A percentile compares a stretch with the other conserved stretches of the same genome.
phyloP scores from a whole-genome alignment of 192 early-diverging fungal species.

The Coemansia sp. region DNA sequence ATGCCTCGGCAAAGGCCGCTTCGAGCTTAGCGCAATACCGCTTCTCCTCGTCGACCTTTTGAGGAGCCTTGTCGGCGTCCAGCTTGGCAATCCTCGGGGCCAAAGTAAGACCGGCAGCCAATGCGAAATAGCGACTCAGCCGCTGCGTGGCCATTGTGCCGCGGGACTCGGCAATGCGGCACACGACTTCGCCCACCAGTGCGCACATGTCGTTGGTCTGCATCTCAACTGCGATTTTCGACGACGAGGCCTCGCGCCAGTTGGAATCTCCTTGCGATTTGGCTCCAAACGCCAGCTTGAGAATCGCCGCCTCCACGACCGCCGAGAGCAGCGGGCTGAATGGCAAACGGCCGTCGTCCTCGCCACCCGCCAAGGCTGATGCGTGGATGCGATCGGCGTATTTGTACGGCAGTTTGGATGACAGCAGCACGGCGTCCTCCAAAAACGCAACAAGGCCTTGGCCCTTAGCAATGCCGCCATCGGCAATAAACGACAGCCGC shows the following conservation, averaged over 20 bases:
- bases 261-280: constrained; percentile 1
- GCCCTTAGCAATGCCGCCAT: constrained; percentile 8
- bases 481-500: constrained; percentile 9
- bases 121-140: constrained; percentile 8
- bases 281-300: constrained; percentile 28
- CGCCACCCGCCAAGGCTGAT: neutral
- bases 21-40: constrained; percentile 17
- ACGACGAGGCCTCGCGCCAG: neutral
- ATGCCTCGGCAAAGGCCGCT: constrained; percentile 11
- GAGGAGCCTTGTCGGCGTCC: neutral
- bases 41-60: constrained; percentile 8
- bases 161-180: constrained; percentile 24
- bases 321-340: constrained; percentile 50
- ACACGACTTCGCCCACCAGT: constrained; percentile 30
- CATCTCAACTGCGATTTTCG: constrained; percentile 21
- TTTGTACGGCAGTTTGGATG: constrained; percentile 40
- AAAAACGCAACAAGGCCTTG: constrained; percentile 30
- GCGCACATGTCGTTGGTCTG: constrained; percentile 7
- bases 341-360: constrained; percentile 6
- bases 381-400: constrained; percentile 44
- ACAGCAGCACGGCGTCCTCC: constrained; percentile 31
- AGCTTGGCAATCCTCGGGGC: constrained; percentile 34
- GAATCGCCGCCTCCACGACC: constrained; percentile 29
- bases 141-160: constrained; percentile 7
- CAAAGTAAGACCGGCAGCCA: constrained; percentile 16